Base-by-base conservation (phyloP, 805 yeast species). In the Metschnikowia continentalis region DNA sequence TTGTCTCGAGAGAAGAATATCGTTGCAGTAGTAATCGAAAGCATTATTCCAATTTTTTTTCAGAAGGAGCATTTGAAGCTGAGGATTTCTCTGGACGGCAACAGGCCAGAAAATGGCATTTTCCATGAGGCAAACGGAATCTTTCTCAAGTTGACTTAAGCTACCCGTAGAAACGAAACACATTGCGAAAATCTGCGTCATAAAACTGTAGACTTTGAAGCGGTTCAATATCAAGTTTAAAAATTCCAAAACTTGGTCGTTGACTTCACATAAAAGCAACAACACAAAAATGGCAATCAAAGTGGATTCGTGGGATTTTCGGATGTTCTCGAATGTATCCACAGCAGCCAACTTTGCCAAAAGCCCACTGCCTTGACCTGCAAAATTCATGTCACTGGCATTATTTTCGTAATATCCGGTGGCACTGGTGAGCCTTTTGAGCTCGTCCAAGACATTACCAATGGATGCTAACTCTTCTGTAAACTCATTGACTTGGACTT, bases 241-340 rank as follows among this genome's bases (percentile, higher is more conserved):
- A 17, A 67, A 56, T 6, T 51, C 53, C 10, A 68, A 47, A 14
- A 67, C 58, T 15, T 59, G 59, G 2, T 65, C 67, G 54, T 65
- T 65, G 6, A 59, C 60, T 44, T 72, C 76, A 52, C 73, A 67
- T 2, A 68, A 50, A 22, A 71, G 56, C 32, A 73, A 60, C 42
- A 73, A 57, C 2, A 69, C 57, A 10, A 65, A 51, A 46, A 73
- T 58, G 35, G 58, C 60, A n/a, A 66, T 47, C 43, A 73, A 58
- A 14, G 70, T 55, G 5, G 52, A 52, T 46, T 66, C 69, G 50
- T 74, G 77, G 1, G 50, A 49, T 14, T 54, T 50, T 37, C 60
- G 60, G 35, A 73, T 67, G 30, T 58, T 61, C 50, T 66, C 67
- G 53, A 73, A 67, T 1, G 66, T 49, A 10, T 49, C 54, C 6